These are phyloP conservation scores for Aspergillus proliferans DNA, from an alignment of 2,329 filamentous ascomycete species.

Conservation along the genomic window DNA sequence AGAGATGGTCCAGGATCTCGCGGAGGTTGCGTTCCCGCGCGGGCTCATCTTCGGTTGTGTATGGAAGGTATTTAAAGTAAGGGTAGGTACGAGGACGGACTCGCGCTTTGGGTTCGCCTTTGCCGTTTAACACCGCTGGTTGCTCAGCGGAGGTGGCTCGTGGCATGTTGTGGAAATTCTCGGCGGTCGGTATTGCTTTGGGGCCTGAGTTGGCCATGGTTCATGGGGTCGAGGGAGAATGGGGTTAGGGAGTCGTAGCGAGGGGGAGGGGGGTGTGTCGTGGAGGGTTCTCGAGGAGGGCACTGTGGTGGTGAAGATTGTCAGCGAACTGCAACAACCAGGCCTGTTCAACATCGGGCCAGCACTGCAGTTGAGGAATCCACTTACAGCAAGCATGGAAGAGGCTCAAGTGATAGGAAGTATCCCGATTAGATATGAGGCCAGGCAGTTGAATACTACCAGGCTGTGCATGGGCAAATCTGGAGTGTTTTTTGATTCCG, in stretches of 20 bases:
- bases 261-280: slow-evolving; percentile 14
- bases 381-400: slow-evolving; percentile 10
- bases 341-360: neutral
- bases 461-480: slow-evolving; percentile 18
- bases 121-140: slow-evolving; percentile 44
- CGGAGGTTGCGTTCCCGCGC: slow-evolving; percentile 72
- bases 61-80: slow-evolving; percentile 86
- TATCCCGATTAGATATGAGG: neutral
- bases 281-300: slow-evolving; percentile 18
- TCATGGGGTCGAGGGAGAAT: slow-evolving; percentile 15
- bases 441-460: slow-evolving; percentile 6
- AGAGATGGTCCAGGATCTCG: slow-evolving; percentile 88
- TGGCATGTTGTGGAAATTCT: slow-evolving; percentile 49
- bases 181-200: slow-evolving; percentile 31
- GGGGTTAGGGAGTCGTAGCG: slow-evolving; percentile 10
- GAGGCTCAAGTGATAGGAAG: neutral
- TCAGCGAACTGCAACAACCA: slow-evolving; percentile 16
- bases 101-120: slow-evolving; percentile 60
- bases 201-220: slow-evolving; percentile 31
- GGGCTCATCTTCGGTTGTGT: slow-evolving; percentile 72
- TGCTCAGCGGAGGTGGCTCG: slow-evolving; percentile 70
- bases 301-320: slow-evolving; percentile 17
- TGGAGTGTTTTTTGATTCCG: slow-evolving; percentile 3
- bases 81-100: slow-evolving; percentile 78
- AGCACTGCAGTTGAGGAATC: neutral